phyloP scores from a whole-genome alignment of 2,329 filamentous ascomycete genomes.

The Tolypocladium tundrense region DNA sequence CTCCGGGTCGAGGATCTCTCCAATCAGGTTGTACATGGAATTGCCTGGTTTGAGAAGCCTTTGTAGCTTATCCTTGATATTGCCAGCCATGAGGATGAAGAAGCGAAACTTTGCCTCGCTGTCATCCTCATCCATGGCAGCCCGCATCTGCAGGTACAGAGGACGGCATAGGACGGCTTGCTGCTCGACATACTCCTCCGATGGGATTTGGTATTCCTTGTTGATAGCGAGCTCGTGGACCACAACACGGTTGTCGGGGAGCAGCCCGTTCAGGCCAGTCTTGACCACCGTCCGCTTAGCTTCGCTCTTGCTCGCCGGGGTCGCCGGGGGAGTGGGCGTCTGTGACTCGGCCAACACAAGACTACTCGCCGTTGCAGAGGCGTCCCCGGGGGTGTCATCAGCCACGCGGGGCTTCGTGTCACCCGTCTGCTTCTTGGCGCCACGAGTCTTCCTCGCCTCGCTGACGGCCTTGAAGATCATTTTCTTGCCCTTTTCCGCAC shows the following conservation, averaged over 20 bases:
- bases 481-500: conserved; percentile 58
- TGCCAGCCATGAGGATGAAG: conserved; percentile 60
- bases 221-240: conserved; percentile 75
- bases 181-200: conserved; percentile 47
- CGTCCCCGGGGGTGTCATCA: conserved; percentile 29
- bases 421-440: conserved; percentile 54
- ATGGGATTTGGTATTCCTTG: conserved; percentile 63
- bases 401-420: conserved; percentile 62
- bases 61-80: conserved; percentile 62
- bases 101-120: conserved; percentile 55
- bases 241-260: conserved; percentile 64
- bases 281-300: conserved; percentile 25
- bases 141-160: conserved; percentile 47
- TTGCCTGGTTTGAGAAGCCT: conserved; percentile 61
- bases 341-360: conserved; percentile 33
- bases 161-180: conserved; percentile 38
- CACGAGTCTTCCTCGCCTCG: conserved; percentile 56
- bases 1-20: conserved; percentile 64
- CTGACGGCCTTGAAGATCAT: conserved; percentile 66
- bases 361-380: conserved; percentile 25
- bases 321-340: conserved; percentile 43
- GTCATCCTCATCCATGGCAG: conserved; percentile 55
- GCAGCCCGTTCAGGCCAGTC: conserved; percentile 37
- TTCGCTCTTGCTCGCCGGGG: conserved; percentile 30
- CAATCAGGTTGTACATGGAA: conserved; percentile 64